Evolutionary conservation across 1,139 yeast species (phyloP).

Genomic region (Arxiozyma slooffiae): DNA sequence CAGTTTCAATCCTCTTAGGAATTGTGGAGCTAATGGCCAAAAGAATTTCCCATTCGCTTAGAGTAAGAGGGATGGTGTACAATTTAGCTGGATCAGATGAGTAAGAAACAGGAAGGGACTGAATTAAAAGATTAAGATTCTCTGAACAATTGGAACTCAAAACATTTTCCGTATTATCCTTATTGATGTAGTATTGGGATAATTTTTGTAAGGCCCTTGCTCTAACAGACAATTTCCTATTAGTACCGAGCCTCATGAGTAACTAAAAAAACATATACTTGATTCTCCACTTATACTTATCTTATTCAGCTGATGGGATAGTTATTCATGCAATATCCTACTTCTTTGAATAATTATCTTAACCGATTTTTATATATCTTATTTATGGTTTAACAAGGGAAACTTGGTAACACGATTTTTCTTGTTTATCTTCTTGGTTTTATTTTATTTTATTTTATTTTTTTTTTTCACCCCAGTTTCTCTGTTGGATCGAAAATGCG

Average conservation of each 20-base stretch:
- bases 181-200: constrained; percentile 33
- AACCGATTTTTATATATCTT: neutral
- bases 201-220: constrained; percentile 50
- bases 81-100: constrained; percentile 21
- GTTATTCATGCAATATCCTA: neutral
- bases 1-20: constrained; percentile 40
- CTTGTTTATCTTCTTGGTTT: too few species aligned
- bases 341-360: too few species aligned
- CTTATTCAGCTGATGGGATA: neutral
- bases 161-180: constrained; percentile 14
- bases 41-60: constrained; percentile 61
- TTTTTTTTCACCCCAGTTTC: neutral
- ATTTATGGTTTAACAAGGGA: neutral
- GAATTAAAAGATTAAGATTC: constrained; percentile 16
- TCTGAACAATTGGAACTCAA: constrained; percentile 1
- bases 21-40: constrained; percentile 49
- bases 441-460: too few species aligned
- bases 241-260: constrained; percentile 7
- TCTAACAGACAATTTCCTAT: constrained; percentile 35
- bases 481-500: neutral
- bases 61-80: constrained; percentile 37
- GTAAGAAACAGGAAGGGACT: constrained; percentile 23
- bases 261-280: too few species aligned
- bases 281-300: neutral
- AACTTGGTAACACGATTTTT: neutral